Evolutionary conservation across 306 rosid species (phyloP).

Genomic region (Cercis canadensis): DNA sequence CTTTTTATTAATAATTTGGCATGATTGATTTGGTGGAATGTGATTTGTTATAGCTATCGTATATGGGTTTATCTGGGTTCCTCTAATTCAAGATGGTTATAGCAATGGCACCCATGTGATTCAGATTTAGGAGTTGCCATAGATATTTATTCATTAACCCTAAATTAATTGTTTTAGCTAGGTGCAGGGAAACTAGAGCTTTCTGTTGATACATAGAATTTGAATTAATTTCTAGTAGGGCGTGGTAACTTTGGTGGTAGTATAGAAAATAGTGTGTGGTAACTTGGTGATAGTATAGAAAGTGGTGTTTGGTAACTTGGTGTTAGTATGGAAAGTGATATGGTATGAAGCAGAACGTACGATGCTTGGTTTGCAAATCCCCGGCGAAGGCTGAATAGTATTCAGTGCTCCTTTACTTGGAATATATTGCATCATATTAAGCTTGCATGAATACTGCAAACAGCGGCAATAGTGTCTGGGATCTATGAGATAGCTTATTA

Average conservation of each 20-base stretch:
- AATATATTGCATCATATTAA: not conserved
- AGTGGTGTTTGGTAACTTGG: constrained; percentile 1
- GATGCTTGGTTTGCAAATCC: constrained; percentile 17
- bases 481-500: not conserved
- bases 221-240: no score
- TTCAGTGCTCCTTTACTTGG: not conserved
- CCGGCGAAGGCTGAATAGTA: no score
- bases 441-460: constrained; percentile 9
- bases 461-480: not conserved
- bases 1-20: not conserved
- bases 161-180: not conserved
- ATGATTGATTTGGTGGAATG: not conserved
- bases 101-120: not conserved
- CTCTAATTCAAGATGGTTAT: not conserved
- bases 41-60: no score
- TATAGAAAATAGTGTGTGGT: not conserved
- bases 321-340: not conserved
- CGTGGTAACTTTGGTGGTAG: no score
- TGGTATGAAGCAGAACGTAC: not conserved
- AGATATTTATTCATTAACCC: not conserved
- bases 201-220: not conserved
- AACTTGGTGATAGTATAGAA: not conserved
- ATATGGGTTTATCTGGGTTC: constrained; percentile 2
- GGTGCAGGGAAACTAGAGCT: constrained; percentile 23
- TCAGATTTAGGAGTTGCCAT: not conserved